A percentile compares a stretch with the other conserved stretches of the same genome.
These are phyloP conservation scores for Aspergillus latus DNA, from an alignment of 2,329 filamentous ascomycete species.

Conservation along the genomic window DNA sequence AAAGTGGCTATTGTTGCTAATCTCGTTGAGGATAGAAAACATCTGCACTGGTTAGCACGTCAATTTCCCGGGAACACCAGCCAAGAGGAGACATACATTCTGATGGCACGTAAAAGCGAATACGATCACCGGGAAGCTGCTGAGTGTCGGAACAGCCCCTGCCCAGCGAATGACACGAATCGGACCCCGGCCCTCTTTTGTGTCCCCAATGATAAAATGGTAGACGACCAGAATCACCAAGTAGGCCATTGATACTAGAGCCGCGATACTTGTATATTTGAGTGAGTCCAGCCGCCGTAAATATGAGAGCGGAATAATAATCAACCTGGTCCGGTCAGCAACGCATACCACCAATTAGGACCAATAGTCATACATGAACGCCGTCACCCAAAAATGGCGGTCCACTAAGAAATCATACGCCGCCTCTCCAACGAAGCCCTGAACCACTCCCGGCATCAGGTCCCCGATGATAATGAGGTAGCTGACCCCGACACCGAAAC, in stretches of 20 bases:
- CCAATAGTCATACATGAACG: conserved; percentile 69
- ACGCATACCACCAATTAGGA: neutral
- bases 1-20: conserved; percentile 76
- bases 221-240: conserved; percentile 90
- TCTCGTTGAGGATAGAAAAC: conserved; percentile 98
- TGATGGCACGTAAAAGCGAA: conserved; percentile 99
- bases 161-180: conserved; percentile 77
- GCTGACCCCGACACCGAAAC: conserved; percentile 94
- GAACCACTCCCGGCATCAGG: conserved; percentile 90
- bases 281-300: conserved; percentile 87
- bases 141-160: conserved; percentile 74
- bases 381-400: conserved; percentile 95
- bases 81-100: conserved; percentile 62
- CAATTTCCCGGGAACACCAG: neutral
- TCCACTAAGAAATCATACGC: conserved; percentile 76
- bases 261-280: conserved; percentile 94
- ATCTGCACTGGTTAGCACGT: conserved; percentile 58
- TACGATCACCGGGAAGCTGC: conserved; percentile 89
- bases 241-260: conserved; percentile 90
- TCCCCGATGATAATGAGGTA: conserved; percentile 99
- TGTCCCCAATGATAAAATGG: conserved; percentile 79
- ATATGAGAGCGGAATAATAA: conserved; percentile 93
- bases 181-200: conserved; percentile 68
- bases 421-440: conserved; percentile 70
- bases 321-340: conserved; percentile 56